Percentiles rank a stretch among this genome's conserved stretches.
phyloP scores from a whole-genome alignment of 1,284 basidiomycete genomes.

The Irpex sp. region DNA sequence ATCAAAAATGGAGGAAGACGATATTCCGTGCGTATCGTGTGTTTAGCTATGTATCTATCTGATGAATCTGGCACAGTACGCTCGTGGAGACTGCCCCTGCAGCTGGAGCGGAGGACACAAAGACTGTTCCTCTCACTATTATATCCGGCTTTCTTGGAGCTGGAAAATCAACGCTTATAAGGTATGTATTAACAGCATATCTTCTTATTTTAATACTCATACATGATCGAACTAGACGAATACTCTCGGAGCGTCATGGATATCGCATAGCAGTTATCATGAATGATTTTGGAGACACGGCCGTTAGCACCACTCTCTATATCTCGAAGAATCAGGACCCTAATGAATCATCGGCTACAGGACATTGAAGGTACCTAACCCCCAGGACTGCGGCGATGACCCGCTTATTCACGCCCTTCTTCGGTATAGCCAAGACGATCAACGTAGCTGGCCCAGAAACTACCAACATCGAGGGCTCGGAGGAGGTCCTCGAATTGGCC shows the following conservation, averaged over 20 bases:
- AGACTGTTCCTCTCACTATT: conserved; percentile 79
- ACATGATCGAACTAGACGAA: conserved; percentile 50
- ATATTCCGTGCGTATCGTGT: conserved; percentile 24
- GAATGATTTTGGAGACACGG: conserved; percentile 90
- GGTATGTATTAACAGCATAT: conserved; percentile 34
- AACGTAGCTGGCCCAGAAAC: conserved; percentile 70
- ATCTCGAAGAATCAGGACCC: not conserved
- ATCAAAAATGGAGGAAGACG: conserved; percentile 14
- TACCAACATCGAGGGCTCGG: conserved; percentile 57
- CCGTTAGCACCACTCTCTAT: conserved; percentile 43
- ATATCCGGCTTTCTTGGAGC: conserved; percentile 91
- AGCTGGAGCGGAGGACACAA: conserved; percentile 3
- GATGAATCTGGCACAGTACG: conserved; percentile 26
- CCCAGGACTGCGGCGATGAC: not conserved
- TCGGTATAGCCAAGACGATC: conserved; percentile 61
- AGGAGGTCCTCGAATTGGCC: conserved; percentile 83
- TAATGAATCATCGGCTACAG: conserved; percentile 6
- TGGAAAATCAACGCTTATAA: conserved; percentile 87
- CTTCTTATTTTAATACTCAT: conserved; percentile 1
- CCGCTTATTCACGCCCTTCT: conserved; percentile 6
- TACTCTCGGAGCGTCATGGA: conserved; percentile 88
- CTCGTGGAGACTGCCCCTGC: conserved; percentile 38
- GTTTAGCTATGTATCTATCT: conserved; percentile 8
- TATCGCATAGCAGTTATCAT: conserved; percentile 95
- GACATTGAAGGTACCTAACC: conserved; percentile 25